Evolutionary conservation across 2,329 filamentous ascomycete genomes (phyloP).

Genomic region (Trichoderma sp.): DNA sequence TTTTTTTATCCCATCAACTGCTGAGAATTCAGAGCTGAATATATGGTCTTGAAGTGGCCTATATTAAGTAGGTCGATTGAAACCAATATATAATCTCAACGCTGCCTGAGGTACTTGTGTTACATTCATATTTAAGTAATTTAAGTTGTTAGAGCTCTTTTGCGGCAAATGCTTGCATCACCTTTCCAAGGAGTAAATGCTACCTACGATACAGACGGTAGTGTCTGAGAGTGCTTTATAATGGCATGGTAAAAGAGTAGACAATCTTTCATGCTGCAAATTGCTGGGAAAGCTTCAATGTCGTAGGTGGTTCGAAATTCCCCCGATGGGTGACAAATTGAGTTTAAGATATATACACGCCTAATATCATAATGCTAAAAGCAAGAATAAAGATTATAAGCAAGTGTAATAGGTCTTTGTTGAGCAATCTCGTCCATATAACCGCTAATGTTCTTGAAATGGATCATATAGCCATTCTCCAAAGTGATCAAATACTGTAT

Average conservation of each 20-base stretch:
- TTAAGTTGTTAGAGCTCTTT: not conserved
- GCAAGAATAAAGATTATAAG: not conserved
- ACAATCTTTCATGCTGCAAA: not conserved
- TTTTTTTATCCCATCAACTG: not conserved
- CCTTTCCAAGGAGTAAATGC: not conserved
- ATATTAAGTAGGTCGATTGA: not conserved
- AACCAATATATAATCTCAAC: not conserved
- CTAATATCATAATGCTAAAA: not conserved
- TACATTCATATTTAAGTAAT: not conserved
- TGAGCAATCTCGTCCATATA: not conserved
- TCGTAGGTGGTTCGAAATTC: not conserved
- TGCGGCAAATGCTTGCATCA: not conserved
- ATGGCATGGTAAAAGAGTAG: not conserved
- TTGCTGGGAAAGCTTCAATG: not conserved
- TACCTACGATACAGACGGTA: not conserved
- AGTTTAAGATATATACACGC: not conserved
- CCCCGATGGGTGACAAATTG: not conserved
- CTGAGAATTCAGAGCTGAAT: not conserved
- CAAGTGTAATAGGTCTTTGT: not conserved
- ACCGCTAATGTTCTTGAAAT: not conserved
- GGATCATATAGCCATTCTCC: not conserved
- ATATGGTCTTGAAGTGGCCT: not conserved
- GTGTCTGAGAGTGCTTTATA: not conserved
- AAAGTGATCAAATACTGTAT: not conserved
- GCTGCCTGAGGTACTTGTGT: not conserved